Base-by-base conservation (phyloP, 805 yeast species). In the Lipomyces orientalis region DNA sequence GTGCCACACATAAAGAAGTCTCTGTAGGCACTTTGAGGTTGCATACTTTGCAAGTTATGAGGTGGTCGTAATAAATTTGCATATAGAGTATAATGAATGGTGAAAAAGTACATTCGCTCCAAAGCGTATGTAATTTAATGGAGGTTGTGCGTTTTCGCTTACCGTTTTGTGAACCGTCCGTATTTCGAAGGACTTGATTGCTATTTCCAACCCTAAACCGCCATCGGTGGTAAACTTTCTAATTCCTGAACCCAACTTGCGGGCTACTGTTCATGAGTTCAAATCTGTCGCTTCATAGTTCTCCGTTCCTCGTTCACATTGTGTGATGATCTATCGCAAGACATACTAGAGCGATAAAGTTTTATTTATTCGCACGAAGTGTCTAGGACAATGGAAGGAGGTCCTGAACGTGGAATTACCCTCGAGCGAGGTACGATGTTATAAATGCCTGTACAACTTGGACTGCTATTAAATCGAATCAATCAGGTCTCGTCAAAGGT, bases 401-500 rank as follows among this genome's bases (percentile, higher is more conserved):
- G 39, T 12, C 54, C 69, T 9, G 64, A 64, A 22, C 64, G 56
- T 31, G 71, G 71, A 34, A 67, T 67, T 33, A 64, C 65, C 33
- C 58, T 67, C 14, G 71, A 67, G 52, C 61, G 71, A 35, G 71
- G 71, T 59, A 57, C 16, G 68, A 60, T 16, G 14, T 12, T 29
- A n/a, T 14, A 22, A 9, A 12, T 54, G 6, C 25, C 25, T 43
- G 22, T 10, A 8, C 22, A 10, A 7, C 52, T 33, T 8, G 54
- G 33, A n/a, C 25, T 7, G 37, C 34, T 9, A 12, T 54, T 43
- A 39, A 25, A 46, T 37, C n/a, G 43, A 54, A 29, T 34, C 33
- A 25, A 14, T 7, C 25, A 68, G 71, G 71, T 3, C 62, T 68
- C 55, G 71, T 68, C 19, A 46, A 63, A 7, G 68, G 68, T 16